Evolutionary conservation across 345 rosid species (phyloP).

Genomic region (Gossypium australe): DNA sequence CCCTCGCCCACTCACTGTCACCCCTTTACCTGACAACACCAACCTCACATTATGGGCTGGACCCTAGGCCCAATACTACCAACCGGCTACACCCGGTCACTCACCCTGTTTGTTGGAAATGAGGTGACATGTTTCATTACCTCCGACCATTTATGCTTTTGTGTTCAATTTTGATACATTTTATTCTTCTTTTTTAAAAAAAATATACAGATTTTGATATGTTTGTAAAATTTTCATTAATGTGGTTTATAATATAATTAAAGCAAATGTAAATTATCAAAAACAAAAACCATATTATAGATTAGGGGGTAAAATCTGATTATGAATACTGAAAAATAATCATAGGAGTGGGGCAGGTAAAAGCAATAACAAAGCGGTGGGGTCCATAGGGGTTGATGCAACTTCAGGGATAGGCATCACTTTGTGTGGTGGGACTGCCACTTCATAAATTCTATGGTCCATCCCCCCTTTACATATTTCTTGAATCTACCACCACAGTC

Average conservation of each 20-base stretch:
- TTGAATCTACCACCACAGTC: conserved; percentile 1
- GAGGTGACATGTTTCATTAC: conserved; percentile 21
- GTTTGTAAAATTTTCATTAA: too few species aligned
- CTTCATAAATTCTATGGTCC: conserved; percentile 13
- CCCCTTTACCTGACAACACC: conserved; percentile 30
- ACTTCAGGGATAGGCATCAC: background rate
- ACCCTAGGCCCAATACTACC: background rate
- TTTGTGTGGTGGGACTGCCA: background rate
- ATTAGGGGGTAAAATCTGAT: too few species aligned
- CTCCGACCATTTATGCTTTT: too few species aligned
- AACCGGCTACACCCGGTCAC: conserved; percentile 17
- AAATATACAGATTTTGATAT: too few species aligned
- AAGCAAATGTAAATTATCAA: too few species aligned
- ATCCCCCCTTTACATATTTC: background rate
- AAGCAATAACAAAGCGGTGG: background rate
- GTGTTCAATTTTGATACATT: too few species aligned
- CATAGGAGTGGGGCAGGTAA: background rate
- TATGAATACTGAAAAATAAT: too few species aligned
- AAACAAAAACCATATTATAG: too few species aligned
- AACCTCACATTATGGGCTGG: conserved; percentile 29
- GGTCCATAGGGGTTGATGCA: background rate
- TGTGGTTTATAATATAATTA: too few species aligned
- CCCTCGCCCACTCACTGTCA: conserved; percentile 16
- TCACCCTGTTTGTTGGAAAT: conserved; percentile 15
- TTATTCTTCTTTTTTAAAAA: too few species aligned